These are phyloP conservation scores for Xylaria intraflava DNA, from an alignment of 495 filamentous ascomycete species.

Conservation along the genomic window DNA sequence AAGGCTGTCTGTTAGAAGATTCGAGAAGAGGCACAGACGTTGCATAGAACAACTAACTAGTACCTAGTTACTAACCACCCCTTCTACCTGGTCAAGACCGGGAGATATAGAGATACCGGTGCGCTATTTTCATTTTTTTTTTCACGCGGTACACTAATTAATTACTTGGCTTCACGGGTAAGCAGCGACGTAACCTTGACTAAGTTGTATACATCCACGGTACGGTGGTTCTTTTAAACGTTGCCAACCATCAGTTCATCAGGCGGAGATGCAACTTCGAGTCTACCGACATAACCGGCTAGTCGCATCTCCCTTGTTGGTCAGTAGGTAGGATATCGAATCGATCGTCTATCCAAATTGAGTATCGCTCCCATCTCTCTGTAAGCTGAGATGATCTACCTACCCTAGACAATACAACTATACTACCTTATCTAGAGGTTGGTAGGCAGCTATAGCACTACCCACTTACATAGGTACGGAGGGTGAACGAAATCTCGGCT, in stretches of 20 bases:
- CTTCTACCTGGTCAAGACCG: neutral
- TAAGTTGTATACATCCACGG: neutral
- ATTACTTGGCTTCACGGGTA: neutral
- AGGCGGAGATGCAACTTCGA: neutral
- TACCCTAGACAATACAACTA: too few species aligned
- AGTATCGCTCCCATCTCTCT: neutral
- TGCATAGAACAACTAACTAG: too few species aligned
- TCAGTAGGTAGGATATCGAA: neutral
- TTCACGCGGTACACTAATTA: neutral
- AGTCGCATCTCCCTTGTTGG: neutral
- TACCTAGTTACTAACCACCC: too few species aligned
- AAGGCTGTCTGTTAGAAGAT: too few species aligned
- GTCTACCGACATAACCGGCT: neutral
- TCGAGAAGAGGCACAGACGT: too few species aligned
- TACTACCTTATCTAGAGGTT: neutral
- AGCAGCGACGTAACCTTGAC: neutral
- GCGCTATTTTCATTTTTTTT: too few species aligned
- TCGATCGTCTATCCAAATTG: neutral
- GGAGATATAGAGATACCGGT: neutral
- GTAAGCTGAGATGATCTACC: too few species aligned
- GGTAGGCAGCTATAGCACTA: too few species aligned
- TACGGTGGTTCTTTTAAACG: neutral
- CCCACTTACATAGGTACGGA: conserved; percentile 6
- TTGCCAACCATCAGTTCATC: neutral
- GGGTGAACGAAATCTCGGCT: neutral